These are phyloP conservation scores for Daldinia bambusicola DNA, from an alignment of 495 filamentous ascomycete genomes.

Conservation along the genomic window DNA sequence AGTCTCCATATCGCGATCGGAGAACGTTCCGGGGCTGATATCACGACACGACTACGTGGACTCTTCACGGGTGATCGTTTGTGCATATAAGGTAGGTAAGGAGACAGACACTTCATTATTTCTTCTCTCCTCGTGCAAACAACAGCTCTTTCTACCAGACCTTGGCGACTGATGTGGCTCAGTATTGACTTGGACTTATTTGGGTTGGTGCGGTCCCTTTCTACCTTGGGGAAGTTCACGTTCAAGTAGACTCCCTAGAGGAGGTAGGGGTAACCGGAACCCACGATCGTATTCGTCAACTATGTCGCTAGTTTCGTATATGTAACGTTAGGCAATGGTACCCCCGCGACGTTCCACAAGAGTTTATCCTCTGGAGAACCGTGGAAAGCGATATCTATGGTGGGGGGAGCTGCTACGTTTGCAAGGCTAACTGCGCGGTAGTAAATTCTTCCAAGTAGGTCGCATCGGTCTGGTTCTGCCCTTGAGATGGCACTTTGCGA, in stretches of 20 bases:
- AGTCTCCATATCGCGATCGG: conserved; percentile 63
- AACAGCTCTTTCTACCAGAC: too few relatives aligned
- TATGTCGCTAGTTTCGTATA: conserved; percentile 70
- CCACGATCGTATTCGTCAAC: conserved; percentile 63
- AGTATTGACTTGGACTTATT: conserved; percentile 69
- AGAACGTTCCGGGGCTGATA: conserved; percentile 58
- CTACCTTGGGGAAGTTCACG: conserved; percentile 70
- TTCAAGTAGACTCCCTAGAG: conserved; percentile 70
- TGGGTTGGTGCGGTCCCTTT: conserved; percentile 56
- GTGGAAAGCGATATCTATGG: conserved; percentile 64
- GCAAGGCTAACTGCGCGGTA: too few relatives aligned
- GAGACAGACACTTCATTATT: too few relatives aligned
- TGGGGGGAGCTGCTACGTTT: too few relatives aligned
- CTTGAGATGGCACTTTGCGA: too few relatives aligned
- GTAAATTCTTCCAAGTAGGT: too few relatives aligned
- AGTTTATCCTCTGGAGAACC: conserved; percentile 61
- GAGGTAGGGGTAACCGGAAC: conserved; percentile 68
- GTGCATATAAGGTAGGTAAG: too few relatives aligned
- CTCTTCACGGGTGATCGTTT: too few relatives aligned
- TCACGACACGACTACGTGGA: too few relatives aligned
- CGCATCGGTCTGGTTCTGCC: too few relatives aligned
- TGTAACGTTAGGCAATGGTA: conserved; percentile 62
- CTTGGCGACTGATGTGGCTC: conserved; percentile 56
- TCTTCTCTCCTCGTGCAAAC: too few relatives aligned
- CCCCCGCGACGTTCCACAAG: conserved; percentile 58